A percentile compares a stretch with the other conserved stretches of the same genome.
phyloP scores from a whole-genome alignment of 116 monocot genomes.

The Thalassia testudinum region DNA sequence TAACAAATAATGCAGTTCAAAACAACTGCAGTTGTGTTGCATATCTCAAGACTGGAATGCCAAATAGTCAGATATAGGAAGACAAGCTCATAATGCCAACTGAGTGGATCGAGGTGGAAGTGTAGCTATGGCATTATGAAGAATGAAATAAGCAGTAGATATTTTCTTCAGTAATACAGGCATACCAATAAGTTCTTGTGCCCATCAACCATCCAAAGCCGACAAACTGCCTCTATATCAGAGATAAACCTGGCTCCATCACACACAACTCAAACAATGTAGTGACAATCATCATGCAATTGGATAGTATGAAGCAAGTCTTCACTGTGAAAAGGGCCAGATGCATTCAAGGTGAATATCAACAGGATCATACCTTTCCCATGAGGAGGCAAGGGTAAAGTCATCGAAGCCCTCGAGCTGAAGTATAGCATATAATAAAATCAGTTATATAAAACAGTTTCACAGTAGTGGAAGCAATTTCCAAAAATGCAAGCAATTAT shows the following conservation, averaged over 20 bases:
- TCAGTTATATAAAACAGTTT: neutral
- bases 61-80: too few relatives aligned
- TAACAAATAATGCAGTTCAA: too few relatives aligned
- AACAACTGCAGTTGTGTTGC: too few relatives aligned
- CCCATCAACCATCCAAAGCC: constrained; percentile 79
- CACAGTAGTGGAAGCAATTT: too few relatives aligned
- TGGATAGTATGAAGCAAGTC: too few relatives aligned
- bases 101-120: neutral
- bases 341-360: neutral
- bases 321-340: too few relatives aligned
- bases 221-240: constrained; percentile 78
- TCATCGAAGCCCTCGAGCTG: constrained; percentile 89
- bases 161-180: neutral
- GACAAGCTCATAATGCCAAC: neutral
- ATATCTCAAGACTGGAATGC: too few relatives aligned
- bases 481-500: neutral
- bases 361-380: constrained; percentile 63
- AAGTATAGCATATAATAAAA: neutral
- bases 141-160: too few relatives aligned
- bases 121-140: too few relatives aligned
- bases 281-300: too few relatives aligned
- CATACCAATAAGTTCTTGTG: constrained; percentile 66
- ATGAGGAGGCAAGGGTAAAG: constrained; percentile 88
- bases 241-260: constrained; percentile 92
- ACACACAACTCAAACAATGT: too few relatives aligned